Percentiles rank a stretch among this genome's conserved stretches.
phyloP scores from a whole-genome alignment of 73 alveolate species.

The Paramecium sexaurelia region DNA sequence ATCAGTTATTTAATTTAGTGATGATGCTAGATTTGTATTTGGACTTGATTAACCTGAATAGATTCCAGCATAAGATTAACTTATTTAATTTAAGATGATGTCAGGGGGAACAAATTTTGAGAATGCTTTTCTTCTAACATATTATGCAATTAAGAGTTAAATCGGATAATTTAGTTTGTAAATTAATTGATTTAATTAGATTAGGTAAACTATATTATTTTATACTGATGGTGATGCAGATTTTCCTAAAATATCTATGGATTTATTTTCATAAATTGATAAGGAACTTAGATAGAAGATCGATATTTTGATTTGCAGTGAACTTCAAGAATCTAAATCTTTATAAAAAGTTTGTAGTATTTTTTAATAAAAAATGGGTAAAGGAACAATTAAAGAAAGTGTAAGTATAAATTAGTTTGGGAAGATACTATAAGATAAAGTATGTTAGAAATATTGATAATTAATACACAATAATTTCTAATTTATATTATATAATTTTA shows the following conservation, averaged over 20 bases:
- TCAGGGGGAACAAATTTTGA: not conserved
- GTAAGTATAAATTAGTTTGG: not conserved
- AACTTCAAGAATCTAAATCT: not conserved
- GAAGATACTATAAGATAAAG: not conserved
- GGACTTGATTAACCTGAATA: not conserved
- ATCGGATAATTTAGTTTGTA: not conserved
- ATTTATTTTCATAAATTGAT: not conserved
- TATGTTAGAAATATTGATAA: not conserved
- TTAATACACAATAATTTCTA: no score
- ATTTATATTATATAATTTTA: not conserved
- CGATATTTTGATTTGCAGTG: not conserved
- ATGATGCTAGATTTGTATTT: not conserved
- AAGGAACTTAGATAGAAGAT: not conserved
- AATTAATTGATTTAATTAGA: not conserved
- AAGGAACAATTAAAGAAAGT: not conserved
- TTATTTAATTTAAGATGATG: not conserved
- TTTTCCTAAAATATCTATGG: not conserved
- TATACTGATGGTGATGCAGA: not conserved
- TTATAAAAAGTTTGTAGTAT: not conserved
- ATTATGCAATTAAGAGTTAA: not conserved
- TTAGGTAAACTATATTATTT: not conserved
- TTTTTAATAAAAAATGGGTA: not conserved
- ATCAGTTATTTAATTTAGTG: not conserved
- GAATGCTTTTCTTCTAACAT: not conserved
- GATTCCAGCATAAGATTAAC: not conserved